phyloP scores from a whole-genome alignment of 2,329 filamentous ascomycete genomes.

The Graphium sp. region DNA sequence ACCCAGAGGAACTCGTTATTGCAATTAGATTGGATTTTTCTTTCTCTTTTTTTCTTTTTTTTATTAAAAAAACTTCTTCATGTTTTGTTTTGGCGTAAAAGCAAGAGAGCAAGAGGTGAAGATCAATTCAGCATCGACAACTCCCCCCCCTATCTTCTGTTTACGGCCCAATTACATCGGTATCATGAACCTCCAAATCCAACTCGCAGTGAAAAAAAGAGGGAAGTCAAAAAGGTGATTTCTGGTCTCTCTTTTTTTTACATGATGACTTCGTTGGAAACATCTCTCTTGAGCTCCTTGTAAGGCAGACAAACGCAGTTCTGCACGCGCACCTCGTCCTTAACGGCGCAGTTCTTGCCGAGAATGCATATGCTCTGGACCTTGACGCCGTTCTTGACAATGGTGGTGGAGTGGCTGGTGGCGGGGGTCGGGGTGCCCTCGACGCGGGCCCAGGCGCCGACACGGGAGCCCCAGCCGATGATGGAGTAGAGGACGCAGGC shows the following conservation, averaged over 20 bases:
- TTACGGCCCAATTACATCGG: background rate
- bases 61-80: slow-evolving; percentile 1
- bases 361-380: slow-evolving; percentile 97
- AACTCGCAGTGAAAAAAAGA: background rate
- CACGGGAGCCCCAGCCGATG: slow-evolving; percentile 88
- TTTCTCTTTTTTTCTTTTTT: slow-evolving; percentile 2
- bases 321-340: slow-evolving; percentile 87
- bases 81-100: background rate
- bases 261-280: slow-evolving; percentile 84
- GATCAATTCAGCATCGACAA: too few relatives aligned
- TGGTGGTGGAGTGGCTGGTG: slow-evolving; percentile 78
- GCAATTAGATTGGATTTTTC: background rate
- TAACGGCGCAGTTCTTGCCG: slow-evolving; percentile 88
- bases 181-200: slow-evolving; percentile 2
- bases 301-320: slow-evolving; percentile 96
- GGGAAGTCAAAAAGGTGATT: background rate
- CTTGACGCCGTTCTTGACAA: slow-evolving; percentile 95
- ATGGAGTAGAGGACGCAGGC: slow-evolving; percentile 92
- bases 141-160: too few relatives aligned
- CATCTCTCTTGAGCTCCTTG: slow-evolving; percentile 94
- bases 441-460: slow-evolving; percentile 95
- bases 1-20: too few relatives aligned
- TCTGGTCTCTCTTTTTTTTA: slow-evolving; percentile 21
- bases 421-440: slow-evolving; percentile 85
- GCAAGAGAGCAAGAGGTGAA: background rate